Evolutionary conservation across 192 early-diverging fungal genomes (phyloP).

Genomic region (Umbelopsis sp.): DNA sequence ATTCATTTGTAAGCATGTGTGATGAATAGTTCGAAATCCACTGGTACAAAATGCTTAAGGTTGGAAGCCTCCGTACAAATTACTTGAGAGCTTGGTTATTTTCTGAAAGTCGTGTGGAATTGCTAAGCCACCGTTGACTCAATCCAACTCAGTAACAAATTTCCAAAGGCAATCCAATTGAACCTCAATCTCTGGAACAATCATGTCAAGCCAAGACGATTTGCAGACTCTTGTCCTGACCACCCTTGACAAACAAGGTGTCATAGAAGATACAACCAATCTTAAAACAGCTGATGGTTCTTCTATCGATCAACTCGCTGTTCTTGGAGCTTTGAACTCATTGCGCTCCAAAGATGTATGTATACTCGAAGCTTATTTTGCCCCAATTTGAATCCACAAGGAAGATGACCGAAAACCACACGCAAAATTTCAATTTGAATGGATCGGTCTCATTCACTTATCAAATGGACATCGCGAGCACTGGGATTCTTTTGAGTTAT

Average conservation of each 20-base stretch:
- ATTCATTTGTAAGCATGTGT: no score
- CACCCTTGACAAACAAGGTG: conserved; percentile 67
- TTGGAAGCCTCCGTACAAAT: no score
- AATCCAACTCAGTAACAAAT: background rate
- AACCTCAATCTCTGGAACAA: background rate
- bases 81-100: background rate
- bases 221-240: conserved; percentile 61
- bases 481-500: no score
- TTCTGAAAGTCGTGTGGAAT: background rate
- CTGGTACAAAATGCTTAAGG: no score
- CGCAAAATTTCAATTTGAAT: background rate
- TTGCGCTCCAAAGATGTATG: conserved; percentile 85
- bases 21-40: no score
- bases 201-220: conserved; percentile 36
- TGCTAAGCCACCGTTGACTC: background rate
- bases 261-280: conserved; percentile 70
- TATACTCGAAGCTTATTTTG: no score
- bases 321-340: conserved; percentile 85
- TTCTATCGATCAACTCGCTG: conserved; percentile 62
- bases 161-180: background rate
- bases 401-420: background rate
- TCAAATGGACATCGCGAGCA: no score
- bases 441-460: background rate
- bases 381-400: background rate
- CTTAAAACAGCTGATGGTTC: conserved; percentile 57